phyloP scores from a whole-genome alignment of 257 asterid genomes.

The Echium plantagineum region DNA sequence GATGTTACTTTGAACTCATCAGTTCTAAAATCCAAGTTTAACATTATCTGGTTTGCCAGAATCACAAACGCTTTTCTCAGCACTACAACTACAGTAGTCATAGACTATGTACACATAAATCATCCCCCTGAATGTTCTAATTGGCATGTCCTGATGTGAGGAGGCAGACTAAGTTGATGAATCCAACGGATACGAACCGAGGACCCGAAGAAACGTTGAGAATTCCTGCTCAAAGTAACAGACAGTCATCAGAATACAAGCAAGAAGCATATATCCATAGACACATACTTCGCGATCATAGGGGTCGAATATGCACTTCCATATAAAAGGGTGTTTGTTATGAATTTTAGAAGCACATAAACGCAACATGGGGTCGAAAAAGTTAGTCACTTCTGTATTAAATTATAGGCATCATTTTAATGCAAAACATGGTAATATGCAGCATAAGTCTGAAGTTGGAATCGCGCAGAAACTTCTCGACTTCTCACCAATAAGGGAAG shows the following conservation, averaged over 20 bases:
- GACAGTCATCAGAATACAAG: background rate
- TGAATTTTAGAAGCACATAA: too few species aligned
- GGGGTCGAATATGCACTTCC: too few species aligned
- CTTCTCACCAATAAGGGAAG: background rate
- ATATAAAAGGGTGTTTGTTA: too few species aligned
- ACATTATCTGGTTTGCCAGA: background rate
- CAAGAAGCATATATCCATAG: background rate
- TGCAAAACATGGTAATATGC: background rate
- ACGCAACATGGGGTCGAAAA: too few species aligned
- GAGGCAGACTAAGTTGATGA: constrained; percentile 1
- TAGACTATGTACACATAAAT: background rate
- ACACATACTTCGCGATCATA: too few species aligned
- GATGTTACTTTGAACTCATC: background rate
- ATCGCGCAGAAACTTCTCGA: background rate
- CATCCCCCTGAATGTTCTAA: background rate
- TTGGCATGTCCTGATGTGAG: background rate
- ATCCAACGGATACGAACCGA: constrained; percentile 19
- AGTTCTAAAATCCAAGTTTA: too few species aligned
- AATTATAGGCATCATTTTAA: too few species aligned
- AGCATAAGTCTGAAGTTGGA: background rate
- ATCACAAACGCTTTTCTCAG: background rate
- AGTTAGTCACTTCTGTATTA: too few species aligned
- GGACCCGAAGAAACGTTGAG: constrained; percentile 14
- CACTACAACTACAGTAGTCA: background rate
- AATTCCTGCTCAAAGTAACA: constrained; percentile 12